These are phyloP conservation scores for Lactifluus echinatus DNA, from an alignment of 768 basidiomycete species.

Conservation along the genomic window DNA sequence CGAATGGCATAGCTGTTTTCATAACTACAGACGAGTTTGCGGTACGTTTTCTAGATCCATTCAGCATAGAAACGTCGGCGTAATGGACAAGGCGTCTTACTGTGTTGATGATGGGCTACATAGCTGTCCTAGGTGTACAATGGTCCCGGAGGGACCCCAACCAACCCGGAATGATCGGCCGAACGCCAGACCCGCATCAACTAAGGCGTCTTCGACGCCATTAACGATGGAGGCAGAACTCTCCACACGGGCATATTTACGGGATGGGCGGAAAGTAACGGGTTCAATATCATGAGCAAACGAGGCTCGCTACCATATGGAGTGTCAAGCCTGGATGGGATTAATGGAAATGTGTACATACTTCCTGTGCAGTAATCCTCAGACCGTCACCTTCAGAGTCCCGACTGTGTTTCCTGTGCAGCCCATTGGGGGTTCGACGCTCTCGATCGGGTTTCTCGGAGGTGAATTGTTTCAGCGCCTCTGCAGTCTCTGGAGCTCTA, in stretches of 20 bases:
- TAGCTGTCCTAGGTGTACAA: slow-evolving; percentile 71
- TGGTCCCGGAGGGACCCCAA: slow-evolving; percentile 75
- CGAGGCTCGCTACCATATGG: slow-evolving; percentile 51
- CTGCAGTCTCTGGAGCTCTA: slow-evolving; percentile 65
- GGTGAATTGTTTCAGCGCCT: slow-evolving; percentile 35
- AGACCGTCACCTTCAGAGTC: slow-evolving; percentile 68
- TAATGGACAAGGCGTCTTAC: slow-evolving; percentile 33
- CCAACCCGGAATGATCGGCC: slow-evolving; percentile 85
- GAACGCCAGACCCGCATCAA: slow-evolving; percentile 79
- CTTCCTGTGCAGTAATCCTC: slow-evolving; percentile 50
- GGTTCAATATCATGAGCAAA: slow-evolving; percentile 69
- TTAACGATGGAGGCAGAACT: slow-evolving; percentile 54
- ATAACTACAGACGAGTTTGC: slow-evolving; percentile 58
- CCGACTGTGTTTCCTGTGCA: slow-evolving; percentile 65
- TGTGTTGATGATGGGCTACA: slow-evolving; percentile 45
- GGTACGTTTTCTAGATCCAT: slow-evolving; percentile 35
- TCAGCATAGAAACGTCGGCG: neutral
- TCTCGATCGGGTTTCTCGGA: slow-evolving; percentile 13
- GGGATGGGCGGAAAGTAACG: slow-evolving; percentile 58
- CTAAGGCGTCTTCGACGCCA: slow-evolving; percentile 53
- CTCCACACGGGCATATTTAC: slow-evolving; percentile 73
- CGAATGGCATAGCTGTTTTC: slow-evolving; percentile 40
- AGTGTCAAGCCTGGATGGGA: slow-evolving; percentile 7
- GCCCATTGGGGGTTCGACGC: slow-evolving; percentile 30
- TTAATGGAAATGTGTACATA: slow-evolving; percentile 27